phyloP scores from a whole-genome alignment of 306 rosid species.

The Gillenia trifoliata region DNA sequence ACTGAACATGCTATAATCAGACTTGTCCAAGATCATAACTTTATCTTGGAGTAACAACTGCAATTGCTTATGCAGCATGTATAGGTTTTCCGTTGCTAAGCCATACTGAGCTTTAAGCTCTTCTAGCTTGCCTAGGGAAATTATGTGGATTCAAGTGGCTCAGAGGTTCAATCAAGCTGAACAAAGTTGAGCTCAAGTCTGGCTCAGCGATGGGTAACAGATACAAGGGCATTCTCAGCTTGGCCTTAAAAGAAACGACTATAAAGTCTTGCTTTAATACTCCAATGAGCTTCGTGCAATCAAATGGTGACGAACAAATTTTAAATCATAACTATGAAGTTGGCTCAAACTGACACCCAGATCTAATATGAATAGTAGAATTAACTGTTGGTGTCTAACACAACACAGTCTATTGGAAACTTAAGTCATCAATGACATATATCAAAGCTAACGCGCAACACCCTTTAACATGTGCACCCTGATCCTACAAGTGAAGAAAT shows the following conservation, averaged over 20 bases:
- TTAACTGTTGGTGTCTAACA: not conserved
- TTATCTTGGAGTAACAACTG: not conserved
- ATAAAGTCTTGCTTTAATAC: too few relatives aligned
- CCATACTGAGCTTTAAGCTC: not conserved
- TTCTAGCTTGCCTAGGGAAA: not conserved
- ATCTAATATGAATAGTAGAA: not conserved
- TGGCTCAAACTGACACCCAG: not conserved
- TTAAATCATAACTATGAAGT: not conserved
- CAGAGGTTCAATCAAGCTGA: not conserved
- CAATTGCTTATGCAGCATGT: not conserved
- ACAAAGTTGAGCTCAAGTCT: not conserved
- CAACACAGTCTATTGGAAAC: not conserved
- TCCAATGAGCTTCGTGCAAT: not conserved
- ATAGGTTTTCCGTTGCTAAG: not conserved
- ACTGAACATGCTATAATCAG: too few relatives aligned
- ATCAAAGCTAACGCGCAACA: not conserved
- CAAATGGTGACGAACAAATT: not conserved
- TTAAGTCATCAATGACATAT: not conserved
- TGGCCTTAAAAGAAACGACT: not conserved
- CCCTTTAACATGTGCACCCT: not conserved
- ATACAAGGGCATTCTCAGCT: not conserved
- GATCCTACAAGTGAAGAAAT: not conserved
- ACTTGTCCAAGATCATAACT: not conserved
- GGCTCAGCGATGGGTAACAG: not conserved
- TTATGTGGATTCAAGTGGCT: not conserved